Evolutionary conservation across 352 stramenopile genomes (phyloP).

Genomic region (Blastocystis sp.): DNA sequence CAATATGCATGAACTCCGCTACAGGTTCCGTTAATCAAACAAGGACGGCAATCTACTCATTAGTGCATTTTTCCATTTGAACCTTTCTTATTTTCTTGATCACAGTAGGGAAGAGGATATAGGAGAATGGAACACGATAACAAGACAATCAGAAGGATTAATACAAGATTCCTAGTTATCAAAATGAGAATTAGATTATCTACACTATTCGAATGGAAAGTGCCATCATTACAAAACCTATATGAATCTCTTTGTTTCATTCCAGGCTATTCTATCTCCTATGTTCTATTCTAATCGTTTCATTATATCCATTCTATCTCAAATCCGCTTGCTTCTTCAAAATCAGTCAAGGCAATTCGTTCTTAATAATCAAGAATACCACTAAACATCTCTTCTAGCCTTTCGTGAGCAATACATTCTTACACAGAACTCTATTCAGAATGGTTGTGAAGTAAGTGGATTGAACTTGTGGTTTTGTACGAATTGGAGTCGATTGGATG

Average conservation of each 20-base stretch:
- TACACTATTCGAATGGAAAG: slow-evolving; percentile 11
- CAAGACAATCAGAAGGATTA: not conserved
- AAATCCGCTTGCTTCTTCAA: not conserved
- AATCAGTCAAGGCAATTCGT: too few species aligned
- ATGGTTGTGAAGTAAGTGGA: not conserved
- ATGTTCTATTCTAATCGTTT: not conserved
- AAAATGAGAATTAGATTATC: not conserved
- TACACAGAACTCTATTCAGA: not conserved
- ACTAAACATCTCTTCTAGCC: not conserved
- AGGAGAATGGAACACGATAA: not conserved
- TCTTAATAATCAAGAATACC: not conserved
- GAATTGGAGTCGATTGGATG: slow-evolving; percentile 12
- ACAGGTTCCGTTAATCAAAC: not conserved
- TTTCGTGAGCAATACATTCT: not conserved
- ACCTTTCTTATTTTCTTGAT: not conserved
- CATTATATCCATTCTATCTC: not conserved
- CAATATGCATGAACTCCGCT: not conserved
- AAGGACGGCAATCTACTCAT: not conserved
- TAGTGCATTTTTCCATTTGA: not conserved
- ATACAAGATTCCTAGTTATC: not conserved
- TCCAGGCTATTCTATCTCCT: not conserved
- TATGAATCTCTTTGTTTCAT: not conserved
- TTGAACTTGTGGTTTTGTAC: too few species aligned
- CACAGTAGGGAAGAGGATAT: slow-evolving; percentile 7
- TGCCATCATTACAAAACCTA: not conserved